These are phyloP conservation scores for Penicillium alfredii DNA, from an alignment of 495 filamentous ascomycete species.

Conservation along the genomic window DNA sequence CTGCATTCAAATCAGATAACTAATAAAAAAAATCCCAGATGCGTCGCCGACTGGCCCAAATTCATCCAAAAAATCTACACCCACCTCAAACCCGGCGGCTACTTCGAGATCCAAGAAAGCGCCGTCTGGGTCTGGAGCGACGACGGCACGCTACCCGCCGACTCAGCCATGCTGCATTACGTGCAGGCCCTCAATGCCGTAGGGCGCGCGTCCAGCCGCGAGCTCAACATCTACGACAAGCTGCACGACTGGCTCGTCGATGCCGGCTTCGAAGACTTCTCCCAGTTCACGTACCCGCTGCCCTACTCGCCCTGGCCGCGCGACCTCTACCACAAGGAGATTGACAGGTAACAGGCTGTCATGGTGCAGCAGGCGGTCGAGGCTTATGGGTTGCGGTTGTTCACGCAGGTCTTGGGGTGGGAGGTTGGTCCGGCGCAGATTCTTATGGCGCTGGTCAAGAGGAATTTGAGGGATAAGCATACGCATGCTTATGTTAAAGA, in stretches of 20 bases:
- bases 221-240: slow-evolving; percentile 40
- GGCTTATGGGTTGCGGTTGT: slow-evolving; percentile 47
- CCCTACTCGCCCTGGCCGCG: slow-evolving; percentile 62
- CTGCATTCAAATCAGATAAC: slow-evolving; percentile 3
- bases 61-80: slow-evolving; percentile 26
- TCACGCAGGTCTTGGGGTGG: slow-evolving; percentile 50
- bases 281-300: slow-evolving; percentile 49
- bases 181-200: slow-evolving; percentile 25
- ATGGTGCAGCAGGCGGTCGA: slow-evolving; percentile 55
- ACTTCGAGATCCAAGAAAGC: slow-evolving; percentile 57
- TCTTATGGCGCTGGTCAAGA: slow-evolving; percentile 18
- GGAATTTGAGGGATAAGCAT: slow-evolving; percentile 21
- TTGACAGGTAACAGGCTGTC: slow-evolving; percentile 55
- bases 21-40: slow-evolving; percentile 1
- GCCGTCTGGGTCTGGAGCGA: slow-evolving; percentile 42
- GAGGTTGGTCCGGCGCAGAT: slow-evolving; percentile 13
- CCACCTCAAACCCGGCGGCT: slow-evolving; percentile 56
- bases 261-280: slow-evolving; percentile 55
- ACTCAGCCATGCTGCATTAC: slow-evolving; percentile 45
- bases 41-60: slow-evolving; percentile 11
- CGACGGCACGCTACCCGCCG: slow-evolving; percentile 41
- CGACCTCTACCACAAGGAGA: slow-evolving; percentile 57
- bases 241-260: slow-evolving; percentile 27
- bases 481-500: slow-evolving; percentile 25
- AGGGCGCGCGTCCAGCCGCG: slow-evolving; percentile 30